Conservation (phyloP, 139 green algal genomes). For the Picochlorum sp. region DNA sequence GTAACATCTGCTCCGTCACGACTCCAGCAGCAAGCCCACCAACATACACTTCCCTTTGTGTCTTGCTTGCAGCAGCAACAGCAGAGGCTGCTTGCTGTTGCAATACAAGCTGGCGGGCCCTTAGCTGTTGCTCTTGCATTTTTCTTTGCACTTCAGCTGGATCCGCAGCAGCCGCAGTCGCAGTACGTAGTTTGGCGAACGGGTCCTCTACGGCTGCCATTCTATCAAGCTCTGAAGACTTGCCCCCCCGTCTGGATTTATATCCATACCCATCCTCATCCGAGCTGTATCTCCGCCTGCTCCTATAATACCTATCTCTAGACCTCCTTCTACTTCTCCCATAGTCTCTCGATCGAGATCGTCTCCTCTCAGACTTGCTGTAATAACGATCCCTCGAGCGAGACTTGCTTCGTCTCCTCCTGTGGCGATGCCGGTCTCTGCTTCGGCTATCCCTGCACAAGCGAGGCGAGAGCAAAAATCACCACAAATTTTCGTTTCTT, state of each 20-base stretch:
- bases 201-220: conserved; percentile 16
- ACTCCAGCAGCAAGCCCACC: conserved; percentile 60
- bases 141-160: conserved; percentile 23
- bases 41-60: conserved; percentile 71
- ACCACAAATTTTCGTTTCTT: no score
- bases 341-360: not conserved
- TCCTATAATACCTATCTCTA: not conserved
- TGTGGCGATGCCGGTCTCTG: not conserved
- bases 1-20: conserved; percentile 52
- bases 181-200: conserved; percentile 27
- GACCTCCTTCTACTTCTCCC: not conserved
- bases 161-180: not conserved
- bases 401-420: not conserved
- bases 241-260: conserved; percentile 21
- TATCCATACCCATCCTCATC: conserved; percentile 37
- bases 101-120: conserved; percentile 59
- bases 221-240: conserved; percentile 1
- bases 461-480: no score
- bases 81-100: conserved; percentile 67
- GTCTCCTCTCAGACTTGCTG: not conserved
- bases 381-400: not conserved
- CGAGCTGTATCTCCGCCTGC: not conserved
- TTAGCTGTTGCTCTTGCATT: conserved; percentile 73
- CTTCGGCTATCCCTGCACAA: not conserved
- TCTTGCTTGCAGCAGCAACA: conserved; percentile 53